Conservation (phyloP, 257 asterid genomes). For the Verbena officinalis region DNA sequence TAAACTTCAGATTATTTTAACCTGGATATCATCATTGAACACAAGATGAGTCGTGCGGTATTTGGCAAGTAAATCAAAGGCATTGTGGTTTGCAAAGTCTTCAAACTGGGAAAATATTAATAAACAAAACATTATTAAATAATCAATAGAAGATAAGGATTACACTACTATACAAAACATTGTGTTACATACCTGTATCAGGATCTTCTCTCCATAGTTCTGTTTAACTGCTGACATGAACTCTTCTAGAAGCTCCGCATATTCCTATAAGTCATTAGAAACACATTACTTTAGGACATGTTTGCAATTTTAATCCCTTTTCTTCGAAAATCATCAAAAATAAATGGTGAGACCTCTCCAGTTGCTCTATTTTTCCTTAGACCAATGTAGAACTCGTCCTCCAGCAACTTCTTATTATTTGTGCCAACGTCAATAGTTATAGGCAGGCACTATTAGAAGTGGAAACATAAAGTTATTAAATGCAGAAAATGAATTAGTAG, state of each 20-base stretch:
- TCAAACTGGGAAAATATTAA: constrained; percentile 60
- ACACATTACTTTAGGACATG: constrained; percentile 6
- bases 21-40: constrained; percentile 95
- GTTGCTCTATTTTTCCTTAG: constrained; percentile 80
- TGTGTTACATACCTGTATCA: constrained; percentile 59
- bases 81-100: constrained; percentile 94
- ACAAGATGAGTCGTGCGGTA: constrained; percentile 87
- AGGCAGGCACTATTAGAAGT: constrained; percentile 72
- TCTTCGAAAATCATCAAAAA: constrained; percentile 5
- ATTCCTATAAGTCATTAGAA: constrained; percentile 54
- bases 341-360: constrained; percentile 54
- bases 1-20: constrained; percentile 19
- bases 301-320: constrained; percentile 4
- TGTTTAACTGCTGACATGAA: constrained; percentile 88
- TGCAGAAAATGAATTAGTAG: too few species aligned
- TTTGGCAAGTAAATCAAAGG: constrained; percentile 78
- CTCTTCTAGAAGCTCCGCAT: constrained; percentile 81
- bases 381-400: constrained; percentile 90
- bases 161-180: not conserved
- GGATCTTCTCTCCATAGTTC: constrained; percentile 85
- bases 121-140: not conserved
- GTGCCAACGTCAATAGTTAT: constrained; percentile 92
- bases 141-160: constrained; percentile 7
- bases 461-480: constrained; percentile 2
- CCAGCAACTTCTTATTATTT: constrained; percentile 71